Evolutionary conservation across 1,284 basidiomycete genomes (phyloP), one percentile per base, ranked within the genome.

Genomic region (Heterobasidion irregulare): DNA sequence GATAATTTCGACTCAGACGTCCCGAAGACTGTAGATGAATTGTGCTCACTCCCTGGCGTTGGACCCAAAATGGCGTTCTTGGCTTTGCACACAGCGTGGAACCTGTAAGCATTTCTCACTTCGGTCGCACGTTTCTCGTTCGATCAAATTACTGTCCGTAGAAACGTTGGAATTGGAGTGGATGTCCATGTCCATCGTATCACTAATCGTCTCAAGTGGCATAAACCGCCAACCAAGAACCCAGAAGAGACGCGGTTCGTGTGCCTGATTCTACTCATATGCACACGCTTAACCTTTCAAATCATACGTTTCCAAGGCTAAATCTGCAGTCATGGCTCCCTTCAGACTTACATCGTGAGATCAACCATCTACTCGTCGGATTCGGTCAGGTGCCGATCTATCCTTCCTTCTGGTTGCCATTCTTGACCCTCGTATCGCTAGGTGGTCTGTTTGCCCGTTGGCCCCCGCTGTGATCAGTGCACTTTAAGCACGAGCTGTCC

Each of bases 111-210:
- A 36, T 43, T 38, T 43, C 13, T 35, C 6, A 44, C 18, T 41
- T 10, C 47, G 47, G 26, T 34, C 13, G 50, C 7, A 16, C 51
- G 50, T 36, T 41, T 26, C 34, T 19, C 26, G 32, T 53, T 15
- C 12, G 13, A 41, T 6, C 16, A 53, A 5, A 49, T 58, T 53
- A 52, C 52, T 35, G 10, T n/a, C 4, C 56, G 16, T 62, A 92
- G 92, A 49, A 95, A 97, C 63, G 77, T 82, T n/a, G 96, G 95
- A 0, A 97, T 99, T 43, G 96, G 96, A 0, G 95, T 98, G 0
- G 96, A 98, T 63, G 89, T 93, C 0, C 94, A 99, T 65, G 96
- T 99, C 1, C 94, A 98, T 63, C 77, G 96, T 0, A 95, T 98
- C 56, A 93, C 94, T 12, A 96, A 98, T 63, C 78, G 94, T 16